phyloP scores from a whole-genome alignment of 305 asterid genomes.

The Fraxinus greggii region DNA sequence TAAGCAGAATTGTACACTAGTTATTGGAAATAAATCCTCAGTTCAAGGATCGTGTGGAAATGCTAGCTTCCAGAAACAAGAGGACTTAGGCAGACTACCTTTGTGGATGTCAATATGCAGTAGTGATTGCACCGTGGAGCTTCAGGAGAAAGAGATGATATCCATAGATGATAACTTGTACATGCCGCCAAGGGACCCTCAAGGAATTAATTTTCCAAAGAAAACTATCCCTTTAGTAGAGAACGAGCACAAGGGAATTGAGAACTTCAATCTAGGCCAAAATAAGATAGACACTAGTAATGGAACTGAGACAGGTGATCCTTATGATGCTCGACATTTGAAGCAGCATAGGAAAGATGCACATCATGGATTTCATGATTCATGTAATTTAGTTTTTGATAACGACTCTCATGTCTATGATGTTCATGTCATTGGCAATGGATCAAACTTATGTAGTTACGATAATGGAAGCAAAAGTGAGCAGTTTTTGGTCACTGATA shows the following conservation, averaged over 20 bases:
- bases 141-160: constrained; percentile 58
- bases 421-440: constrained; percentile 40
- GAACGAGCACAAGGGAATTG: constrained; percentile 26
- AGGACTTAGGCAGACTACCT: constrained; percentile 19
- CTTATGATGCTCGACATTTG: constrained; percentile 18
- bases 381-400: constrained; percentile 20
- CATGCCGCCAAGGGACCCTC: constrained; percentile 19
- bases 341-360: constrained; percentile 28
- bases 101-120: constrained; percentile 12
- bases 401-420: constrained; percentile 34
- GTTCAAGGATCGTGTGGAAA: constrained; percentile 23
- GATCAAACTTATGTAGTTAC: not conserved
- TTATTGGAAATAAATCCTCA: constrained; percentile 20
- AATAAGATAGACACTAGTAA: constrained; percentile 33
- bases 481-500: constrained; percentile 8
- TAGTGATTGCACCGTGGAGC: constrained; percentile 28
- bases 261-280: constrained; percentile 25
- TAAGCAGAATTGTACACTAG: constrained; percentile 3
- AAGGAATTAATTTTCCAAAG: constrained; percentile 24
- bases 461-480: constrained; percentile 15
- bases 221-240: constrained; percentile 17
- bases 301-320: constrained; percentile 27
- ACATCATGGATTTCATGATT: constrained; percentile 17
- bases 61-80: constrained; percentile 23
- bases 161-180: constrained; percentile 28